A percentile compares a stretch with the other conserved stretches of the same genome.
Conservation (phyloP, 306 rosid species). For the Corylus heterophylla region DNA sequence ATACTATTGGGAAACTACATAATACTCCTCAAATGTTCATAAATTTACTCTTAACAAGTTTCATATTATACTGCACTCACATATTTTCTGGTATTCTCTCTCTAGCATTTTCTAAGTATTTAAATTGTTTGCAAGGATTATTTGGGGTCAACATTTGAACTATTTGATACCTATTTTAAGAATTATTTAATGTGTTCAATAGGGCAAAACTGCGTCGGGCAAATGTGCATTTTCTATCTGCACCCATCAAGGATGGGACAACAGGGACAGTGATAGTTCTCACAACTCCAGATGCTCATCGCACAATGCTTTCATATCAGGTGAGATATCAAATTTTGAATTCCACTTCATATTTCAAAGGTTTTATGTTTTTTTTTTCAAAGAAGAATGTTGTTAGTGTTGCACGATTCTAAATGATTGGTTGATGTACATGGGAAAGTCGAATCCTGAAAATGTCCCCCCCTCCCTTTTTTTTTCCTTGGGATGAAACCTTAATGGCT, state of each 20-base stretch:
- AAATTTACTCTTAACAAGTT: not conserved
- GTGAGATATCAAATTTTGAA: constrained; percentile 30
- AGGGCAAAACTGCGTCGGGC: constrained; percentile 83
- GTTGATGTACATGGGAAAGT: not conserved
- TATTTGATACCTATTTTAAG: constrained; percentile 1
- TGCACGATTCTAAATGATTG: not conserved
- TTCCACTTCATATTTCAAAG: constrained; percentile 15
- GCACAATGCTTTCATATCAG: constrained; percentile 98
- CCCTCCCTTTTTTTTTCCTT: too few relatives aligned
- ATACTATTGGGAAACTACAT: too few relatives aligned
- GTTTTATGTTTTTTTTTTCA: constrained; percentile 1
- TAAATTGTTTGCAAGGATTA: not conserved
- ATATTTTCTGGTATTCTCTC: not conserved
- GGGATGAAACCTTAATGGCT: not conserved
- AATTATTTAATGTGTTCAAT: constrained; percentile 12
- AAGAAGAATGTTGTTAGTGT: not conserved
- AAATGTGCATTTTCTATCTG: constrained; percentile 81
- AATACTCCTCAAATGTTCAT: too few relatives aligned
- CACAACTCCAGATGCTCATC: constrained; percentile 96
- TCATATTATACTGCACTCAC: not conserved
- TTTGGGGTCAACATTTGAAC: not conserved
- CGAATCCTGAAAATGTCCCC: not conserved
- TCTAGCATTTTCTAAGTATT: not conserved
- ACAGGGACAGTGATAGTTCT: constrained; percentile 98
- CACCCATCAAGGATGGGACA: constrained; percentile 78